Evolutionary conservation across 2,329 filamentous ascomycete genomes (phyloP).

Genomic region (Penicillium thymicola): DNA sequence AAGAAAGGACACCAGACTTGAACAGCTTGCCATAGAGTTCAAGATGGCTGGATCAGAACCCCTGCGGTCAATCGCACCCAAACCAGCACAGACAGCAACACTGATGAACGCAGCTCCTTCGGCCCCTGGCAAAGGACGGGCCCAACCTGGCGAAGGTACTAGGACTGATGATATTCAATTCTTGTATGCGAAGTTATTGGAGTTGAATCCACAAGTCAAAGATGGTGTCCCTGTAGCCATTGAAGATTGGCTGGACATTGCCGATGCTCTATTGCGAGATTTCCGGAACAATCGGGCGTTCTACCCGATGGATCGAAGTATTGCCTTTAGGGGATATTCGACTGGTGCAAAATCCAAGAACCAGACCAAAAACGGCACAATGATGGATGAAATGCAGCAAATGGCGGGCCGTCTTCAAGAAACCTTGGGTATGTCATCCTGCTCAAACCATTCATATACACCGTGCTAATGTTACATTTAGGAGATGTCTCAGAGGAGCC

Average conservation of each 20-base stretch:
- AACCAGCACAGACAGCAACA: slow-evolving; percentile 8
- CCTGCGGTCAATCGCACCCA: slow-evolving; percentile 21
- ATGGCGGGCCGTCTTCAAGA: slow-evolving; percentile 46
- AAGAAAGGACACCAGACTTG: slow-evolving; percentile 38
- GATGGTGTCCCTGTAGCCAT: slow-evolving; percentile 49
- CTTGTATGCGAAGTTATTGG: slow-evolving; percentile 46
- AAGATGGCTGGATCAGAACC: slow-evolving; percentile 21
- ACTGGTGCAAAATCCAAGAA: slow-evolving; percentile 40
- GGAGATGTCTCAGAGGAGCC: slow-evolving; percentile 26
- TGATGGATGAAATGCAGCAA: slow-evolving; percentile 44
- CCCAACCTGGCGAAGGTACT: slow-evolving; percentile 32
- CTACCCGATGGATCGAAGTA: slow-evolving; percentile 53
- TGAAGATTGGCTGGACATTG: slow-evolving; percentile 58
- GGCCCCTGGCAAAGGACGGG: slow-evolving; percentile 15
- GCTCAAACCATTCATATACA: neutral
- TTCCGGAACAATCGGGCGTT: slow-evolving; percentile 60
- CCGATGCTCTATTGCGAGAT: slow-evolving; percentile 56
- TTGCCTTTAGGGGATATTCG: slow-evolving; percentile 51
- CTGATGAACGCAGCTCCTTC: slow-evolving; percentile 18
- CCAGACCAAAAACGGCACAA: slow-evolving; percentile 33
- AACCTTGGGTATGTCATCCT: slow-evolving; percentile 34
- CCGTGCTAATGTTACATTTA: slow-evolving; percentile 17
- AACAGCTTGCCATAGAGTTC: slow-evolving; percentile 42
- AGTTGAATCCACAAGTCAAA: slow-evolving; percentile 49
- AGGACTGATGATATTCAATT: slow-evolving; percentile 44